These are phyloP conservation scores for Dendrobium nobile DNA, from an alignment of 106 monocot species.

Conservation along the genomic window DNA sequence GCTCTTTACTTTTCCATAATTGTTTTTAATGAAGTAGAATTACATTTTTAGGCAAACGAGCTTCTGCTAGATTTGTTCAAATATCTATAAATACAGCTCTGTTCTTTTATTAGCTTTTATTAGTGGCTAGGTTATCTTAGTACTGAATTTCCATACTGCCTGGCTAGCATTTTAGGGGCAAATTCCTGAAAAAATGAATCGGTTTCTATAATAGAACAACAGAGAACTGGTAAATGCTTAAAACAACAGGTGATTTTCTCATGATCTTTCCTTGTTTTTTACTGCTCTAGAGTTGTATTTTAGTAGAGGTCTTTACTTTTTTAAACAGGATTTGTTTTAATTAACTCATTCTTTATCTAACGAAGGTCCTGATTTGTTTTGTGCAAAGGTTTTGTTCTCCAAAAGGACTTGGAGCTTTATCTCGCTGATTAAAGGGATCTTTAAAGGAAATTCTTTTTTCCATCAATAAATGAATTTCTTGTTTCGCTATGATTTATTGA, in stretches of 20 bases:
- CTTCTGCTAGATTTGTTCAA: not conserved
- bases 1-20: not conserved
- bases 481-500: not conserved
- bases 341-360: not conserved
- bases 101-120: not conserved
- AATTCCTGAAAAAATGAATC: not conserved
- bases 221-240: not conserved
- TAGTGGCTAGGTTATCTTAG: not conserved
- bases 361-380: not conserved
- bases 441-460: not conserved
- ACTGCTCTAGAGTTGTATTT: not conserved
- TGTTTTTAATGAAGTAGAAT: not conserved
- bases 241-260: not conserved
- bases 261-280: not conserved
- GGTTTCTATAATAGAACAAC: not conserved
- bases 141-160: not conserved
- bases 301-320: not conserved
- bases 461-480: not conserved
- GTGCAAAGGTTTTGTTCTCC: not conserved
- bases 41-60: not conserved
- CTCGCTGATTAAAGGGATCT: not conserved
- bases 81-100: not conserved
- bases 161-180: not conserved
- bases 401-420: not conserved
- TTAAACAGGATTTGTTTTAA: not conserved